Base-by-base conservation (phyloP, 2,329 filamentous ascomycete species). In the Sporothrix dimorphospora region DNA sequence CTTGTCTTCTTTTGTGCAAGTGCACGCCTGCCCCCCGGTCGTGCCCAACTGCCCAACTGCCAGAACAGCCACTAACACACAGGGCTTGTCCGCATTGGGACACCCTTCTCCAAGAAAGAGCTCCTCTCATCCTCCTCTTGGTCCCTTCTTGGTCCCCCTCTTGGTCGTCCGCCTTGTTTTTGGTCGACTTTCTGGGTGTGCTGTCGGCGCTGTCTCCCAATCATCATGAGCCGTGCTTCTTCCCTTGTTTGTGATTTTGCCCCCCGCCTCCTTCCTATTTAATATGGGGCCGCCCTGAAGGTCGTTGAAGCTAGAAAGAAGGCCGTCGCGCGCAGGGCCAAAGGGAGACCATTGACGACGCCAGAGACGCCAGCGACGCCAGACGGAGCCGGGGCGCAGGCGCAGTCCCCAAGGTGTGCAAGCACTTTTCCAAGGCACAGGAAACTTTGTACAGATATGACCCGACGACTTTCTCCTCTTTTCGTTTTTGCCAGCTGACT, bases 401-500 rank as follows among this genome's bases (percentile, higher is more conserved):
- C 59, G 59, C 59, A 63, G 59, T 21, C 40, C 24, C 27, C 34
- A 63, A 21, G 57, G 53, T 30, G 30, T 40, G 30, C 55, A 21
- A 21, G 19, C 59, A 65, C n/a, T n/a, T 45, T 65, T 65, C 38
- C 59, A 65, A 65, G 59, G 59, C 59, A 65, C 51, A 30, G 24
- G 38, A 45, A n/a, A 21, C 19, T n/a, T n/a, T n/a, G n/a, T n/a
- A n/a, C 8, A 8, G 16, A 11, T 47, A n/a, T 14, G 19, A 21
- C 16, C 12, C 9, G 11, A 42, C 57, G 57, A n/a, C 34, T 21
- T n/a, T n/a, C 40, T 3, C 40, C 40, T 11, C 40, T 45, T 45
- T 45, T 45, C 11, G n/a, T 45, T 45, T 16, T 45, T 3, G 40
- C 40, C 16, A 45, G 40, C 40, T 45, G n/a, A n/a, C n/a, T n/a